Conservation (phyloP, 176 grass and related monocot species). For the Lolium rigidum region DNA sequence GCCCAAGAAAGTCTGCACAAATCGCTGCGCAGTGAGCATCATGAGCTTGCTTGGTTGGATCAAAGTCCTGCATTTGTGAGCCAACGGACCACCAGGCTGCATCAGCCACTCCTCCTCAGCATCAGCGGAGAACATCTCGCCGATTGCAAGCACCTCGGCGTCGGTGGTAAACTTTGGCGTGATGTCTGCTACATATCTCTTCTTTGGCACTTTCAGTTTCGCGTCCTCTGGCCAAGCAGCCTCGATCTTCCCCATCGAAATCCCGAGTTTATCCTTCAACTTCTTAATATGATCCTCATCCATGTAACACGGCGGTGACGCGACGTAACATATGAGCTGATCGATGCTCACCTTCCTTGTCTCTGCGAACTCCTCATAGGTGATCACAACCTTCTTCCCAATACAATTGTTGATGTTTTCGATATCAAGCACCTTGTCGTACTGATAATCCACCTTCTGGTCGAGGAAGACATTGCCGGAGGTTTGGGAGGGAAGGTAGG, state of each 20-base stretch:
- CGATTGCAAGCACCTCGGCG: slow-evolving; percentile 79
- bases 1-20: slow-evolving; percentile 95
- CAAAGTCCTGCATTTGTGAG: slow-evolving; percentile 84
- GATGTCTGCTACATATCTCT: slow-evolving; percentile 81
- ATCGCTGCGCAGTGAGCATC: slow-evolving; percentile 83
- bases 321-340: slow-evolving; percentile 85
- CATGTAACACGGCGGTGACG: slow-evolving; percentile 80
- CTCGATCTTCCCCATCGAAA: slow-evolving; percentile 80
- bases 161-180: slow-evolving; percentile 71
- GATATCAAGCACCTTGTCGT: slow-evolving; percentile 83
- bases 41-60: slow-evolving; percentile 80
- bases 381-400: slow-evolving; percentile 72
- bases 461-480: too few species aligned
- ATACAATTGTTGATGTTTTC: slow-evolving; percentile 84
- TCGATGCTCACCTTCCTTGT: slow-evolving; percentile 79
- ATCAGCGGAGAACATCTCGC: slow-evolving; percentile 94
- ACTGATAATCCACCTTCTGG: slow-evolving; percentile 82
- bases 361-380: slow-evolving; percentile 77
- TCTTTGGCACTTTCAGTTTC: slow-evolving; percentile 85
- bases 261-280: slow-evolving; percentile 62
- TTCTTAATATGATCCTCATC: slow-evolving; percentile 95
- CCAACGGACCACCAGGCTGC: slow-evolving; percentile 82
- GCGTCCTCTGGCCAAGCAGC: slow-evolving; percentile 88
- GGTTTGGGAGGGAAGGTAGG: too few species aligned
- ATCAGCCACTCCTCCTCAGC: slow-evolving; percentile 91